These are phyloP conservation scores for Chytriomyces confervae DNA, from an alignment of 192 early-diverging fungal genomes.

Conservation along the genomic window DNA sequence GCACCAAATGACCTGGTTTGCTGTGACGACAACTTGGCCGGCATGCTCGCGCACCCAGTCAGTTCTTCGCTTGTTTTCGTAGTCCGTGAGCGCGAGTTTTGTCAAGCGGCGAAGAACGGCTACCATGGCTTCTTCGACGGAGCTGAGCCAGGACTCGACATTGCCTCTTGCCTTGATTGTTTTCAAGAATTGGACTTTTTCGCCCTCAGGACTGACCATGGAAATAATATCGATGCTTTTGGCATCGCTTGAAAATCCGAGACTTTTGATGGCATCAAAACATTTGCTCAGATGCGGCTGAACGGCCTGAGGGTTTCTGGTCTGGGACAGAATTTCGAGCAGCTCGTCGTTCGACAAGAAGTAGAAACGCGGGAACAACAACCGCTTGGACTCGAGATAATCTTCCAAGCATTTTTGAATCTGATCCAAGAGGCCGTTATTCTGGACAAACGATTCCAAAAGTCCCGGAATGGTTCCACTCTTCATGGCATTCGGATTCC, in stretches of 20 bases:
- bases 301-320: slow-evolving; percentile 66
- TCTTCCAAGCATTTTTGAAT: slow-evolving; percentile 71
- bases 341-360: slow-evolving; percentile 68
- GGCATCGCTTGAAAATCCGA: slow-evolving; percentile 64
- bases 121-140: slow-evolving; percentile 67
- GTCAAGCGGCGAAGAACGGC: slow-evolving; percentile 53
- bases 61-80: slow-evolving; percentile 51
- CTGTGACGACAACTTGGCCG: slow-evolving; percentile 65
- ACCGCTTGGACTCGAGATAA: slow-evolving; percentile 63
- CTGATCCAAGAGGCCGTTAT: slow-evolving; percentile 63
- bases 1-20: slow-evolving; percentile 62
- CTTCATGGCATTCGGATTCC: slow-evolving; percentile 69
- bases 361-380: slow-evolving; percentile 67
- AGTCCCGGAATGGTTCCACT: slow-evolving; percentile 62
- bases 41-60: slow-evolving; percentile 65
- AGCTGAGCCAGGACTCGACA: slow-evolving; percentile 65
- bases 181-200: slow-evolving; percentile 60
- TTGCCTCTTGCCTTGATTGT: slow-evolving; percentile 69
- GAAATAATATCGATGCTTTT: slow-evolving; percentile 65
- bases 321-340: slow-evolving; percentile 66
- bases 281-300: slow-evolving; percentile 68
- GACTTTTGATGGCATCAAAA: slow-evolving; percentile 66
- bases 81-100: slow-evolving; percentile 60
- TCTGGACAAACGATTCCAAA: slow-evolving; percentile 64
- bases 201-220: slow-evolving; percentile 66